Evolutionary conservation across 2,329 filamentous ascomycete species (phyloP).

Genomic region (Podosphaera fusca): DNA sequence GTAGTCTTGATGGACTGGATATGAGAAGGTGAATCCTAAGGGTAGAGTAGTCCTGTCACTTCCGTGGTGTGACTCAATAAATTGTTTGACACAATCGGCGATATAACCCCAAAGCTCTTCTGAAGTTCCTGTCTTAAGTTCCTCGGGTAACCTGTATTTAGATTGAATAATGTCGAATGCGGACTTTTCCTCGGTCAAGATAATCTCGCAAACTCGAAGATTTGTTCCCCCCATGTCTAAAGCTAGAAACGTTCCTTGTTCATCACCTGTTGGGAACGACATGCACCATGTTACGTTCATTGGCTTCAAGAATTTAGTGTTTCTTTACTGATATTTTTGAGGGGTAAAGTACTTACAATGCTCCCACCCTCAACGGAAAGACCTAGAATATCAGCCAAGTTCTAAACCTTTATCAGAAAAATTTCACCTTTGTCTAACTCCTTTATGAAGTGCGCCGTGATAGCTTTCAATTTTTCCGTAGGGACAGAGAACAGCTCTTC

Average conservation of each 20-base stretch:
- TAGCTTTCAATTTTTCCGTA: constrained; percentile 59
- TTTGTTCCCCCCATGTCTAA: constrained; percentile 96
- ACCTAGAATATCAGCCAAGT: constrained; percentile 25
- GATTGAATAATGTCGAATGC: constrained; percentile 90
- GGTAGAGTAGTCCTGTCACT: constrained; percentile 41
- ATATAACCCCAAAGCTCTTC: constrained; percentile 91
- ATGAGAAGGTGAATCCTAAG: constrained; percentile 89
- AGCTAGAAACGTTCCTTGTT: constrained; percentile 70
- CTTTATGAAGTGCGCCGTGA: constrained; percentile 69
- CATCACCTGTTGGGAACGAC: constrained; percentile 64
- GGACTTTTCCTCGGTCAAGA: constrained; percentile 63
- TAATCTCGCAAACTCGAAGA: constrained; percentile 81
- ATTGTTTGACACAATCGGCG: constrained; percentile 76
- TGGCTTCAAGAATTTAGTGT: constrained; percentile 30
- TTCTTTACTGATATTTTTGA: not conserved
- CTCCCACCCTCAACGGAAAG: constrained; percentile 71
- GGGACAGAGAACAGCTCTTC: constrained; percentile 69
- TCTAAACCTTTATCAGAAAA: not conserved
- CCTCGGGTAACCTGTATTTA: constrained; percentile 85
- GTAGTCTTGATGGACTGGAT: constrained; percentile 79
- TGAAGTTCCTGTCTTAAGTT: constrained; percentile 63
- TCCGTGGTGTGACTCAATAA: constrained; percentile 66
- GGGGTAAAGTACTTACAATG: constrained; percentile 41
- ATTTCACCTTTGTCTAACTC: constrained; percentile 62
- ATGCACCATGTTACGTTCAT: constrained; percentile 98